Percentiles rank a stretch among this genome's conserved stretches.
These are phyloP conservation scores for Diutina mesorugosa DNA, from an alignment of 1,139 yeast genomes.

Conservation along the genomic window DNA sequence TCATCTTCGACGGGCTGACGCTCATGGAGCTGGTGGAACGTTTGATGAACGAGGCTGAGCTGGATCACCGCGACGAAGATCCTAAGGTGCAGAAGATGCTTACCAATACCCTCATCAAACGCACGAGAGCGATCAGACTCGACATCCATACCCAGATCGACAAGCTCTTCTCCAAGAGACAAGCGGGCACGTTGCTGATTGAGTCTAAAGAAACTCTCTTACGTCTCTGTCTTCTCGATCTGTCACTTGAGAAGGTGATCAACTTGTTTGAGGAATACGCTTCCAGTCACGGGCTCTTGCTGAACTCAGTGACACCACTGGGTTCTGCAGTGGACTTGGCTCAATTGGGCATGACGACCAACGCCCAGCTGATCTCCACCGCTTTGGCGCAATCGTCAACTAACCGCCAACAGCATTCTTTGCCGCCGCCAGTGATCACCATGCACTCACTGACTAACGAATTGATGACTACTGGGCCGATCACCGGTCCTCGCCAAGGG, in stretches of 20 bases:
- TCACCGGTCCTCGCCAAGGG: neutral
- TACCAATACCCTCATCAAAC: slow-evolving; percentile 16
- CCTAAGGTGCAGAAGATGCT: slow-evolving; percentile 19
- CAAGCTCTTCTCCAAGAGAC: slow-evolving; percentile 23
- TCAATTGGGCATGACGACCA: neutral
- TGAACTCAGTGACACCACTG: neutral
- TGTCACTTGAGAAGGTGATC: slow-evolving; percentile 29
- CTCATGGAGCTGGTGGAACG: slow-evolving; percentile 55
- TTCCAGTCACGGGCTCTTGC: slow-evolving; percentile 4
- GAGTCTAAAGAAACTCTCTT: slow-evolving; percentile 33
- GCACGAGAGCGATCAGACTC: slow-evolving; percentile 27
- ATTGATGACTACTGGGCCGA: neutral
- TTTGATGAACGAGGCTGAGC: slow-evolving; percentile 23
- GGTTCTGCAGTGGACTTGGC: neutral
- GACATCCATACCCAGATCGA: slow-evolving; percentile 32
- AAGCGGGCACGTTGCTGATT: slow-evolving; percentile 22
- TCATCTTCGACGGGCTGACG: slow-evolving; percentile 35
- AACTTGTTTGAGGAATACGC: slow-evolving; percentile 29
- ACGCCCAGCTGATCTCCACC: neutral
- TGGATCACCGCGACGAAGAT: slow-evolving; percentile 18
- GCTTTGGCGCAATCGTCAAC: neutral
- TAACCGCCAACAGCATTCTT: neutral
- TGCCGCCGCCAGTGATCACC: neutral
- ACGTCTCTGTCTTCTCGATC: slow-evolving; percentile 30
- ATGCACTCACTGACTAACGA: neutral